phyloP scores from a whole-genome alignment of 192 early-diverging fungal genomes.

The Helicostylum pulchrum region DNA sequence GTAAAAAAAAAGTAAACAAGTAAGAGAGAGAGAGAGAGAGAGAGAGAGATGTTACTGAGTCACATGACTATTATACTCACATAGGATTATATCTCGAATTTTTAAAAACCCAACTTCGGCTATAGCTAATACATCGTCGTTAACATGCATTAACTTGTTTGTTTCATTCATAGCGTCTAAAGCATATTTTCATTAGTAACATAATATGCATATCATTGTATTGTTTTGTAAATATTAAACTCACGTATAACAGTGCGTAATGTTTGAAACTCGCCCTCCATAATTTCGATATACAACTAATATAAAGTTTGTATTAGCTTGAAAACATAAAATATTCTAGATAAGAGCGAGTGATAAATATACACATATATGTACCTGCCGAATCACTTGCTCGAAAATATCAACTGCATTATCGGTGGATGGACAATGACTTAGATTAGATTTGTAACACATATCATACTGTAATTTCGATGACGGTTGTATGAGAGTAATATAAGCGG shows the following conservation, averaged over 20 bases:
- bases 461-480: constrained; percentile 46
- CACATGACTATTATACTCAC: no score
- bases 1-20: no score
- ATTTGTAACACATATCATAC: constrained; percentile 44
- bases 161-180: constrained; percentile 40
- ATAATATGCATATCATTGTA: background rate
- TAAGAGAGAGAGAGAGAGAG: no score
- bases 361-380: constrained; percentile 36
- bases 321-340: background rate
- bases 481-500: constrained; percentile 51
- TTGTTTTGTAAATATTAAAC: constrained; percentile 7
- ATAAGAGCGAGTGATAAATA: background rate
- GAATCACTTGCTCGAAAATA: constrained; percentile 47
- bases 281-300: constrained; percentile 50
- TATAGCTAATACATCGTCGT: constrained; percentile 24
- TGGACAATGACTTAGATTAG: constrained; percentile 8
- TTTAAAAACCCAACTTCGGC: no score
- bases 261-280: constrained; percentile 58
- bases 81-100: no score
- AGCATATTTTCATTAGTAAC: constrained; percentile 16
- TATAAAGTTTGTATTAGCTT: constrained; percentile 4
- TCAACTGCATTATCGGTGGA: constrained; percentile 36
- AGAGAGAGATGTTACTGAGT: no score
- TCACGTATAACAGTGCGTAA: constrained; percentile 54
- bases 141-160: constrained; percentile 35